Base-by-base conservation (phyloP, 768 basidiomycete genomes). In the Boletus coccyginus region DNA sequence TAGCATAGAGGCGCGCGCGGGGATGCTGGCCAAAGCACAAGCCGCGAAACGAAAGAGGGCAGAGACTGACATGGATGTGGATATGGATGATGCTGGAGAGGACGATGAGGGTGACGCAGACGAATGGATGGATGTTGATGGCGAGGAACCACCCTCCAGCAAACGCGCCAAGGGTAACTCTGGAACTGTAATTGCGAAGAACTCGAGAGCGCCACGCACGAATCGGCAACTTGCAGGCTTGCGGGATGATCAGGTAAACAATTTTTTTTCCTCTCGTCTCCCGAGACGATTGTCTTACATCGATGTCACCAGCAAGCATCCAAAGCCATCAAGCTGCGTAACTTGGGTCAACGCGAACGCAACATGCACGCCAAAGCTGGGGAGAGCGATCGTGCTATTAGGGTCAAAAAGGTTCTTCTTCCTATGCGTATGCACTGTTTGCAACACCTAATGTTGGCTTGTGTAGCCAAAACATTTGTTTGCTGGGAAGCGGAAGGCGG, bases 351-450 rank as follows among this genome's bases (percentile, higher is more conserved):
- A 70, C 81, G 96, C 62, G 82, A 82, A 52, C 88, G 93, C 57
- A 96, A 96, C 71, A 84, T 85, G 79, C 80, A 86, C 43, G 96
- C 93, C 27, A 92, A 88, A 70, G 95, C 94, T 39, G 92, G 91
- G 56, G 96, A 99, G 80, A 79, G 83, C 56, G 93, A 95, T 76
- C 85, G 91, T 61, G 81, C 81, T 12, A 93, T 93, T 75, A 81
- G 76, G 67, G 80, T 79, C 59, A 92, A 92, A 81, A 92, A 89
- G 90, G 92, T 92, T 50, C 13, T 80, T 76, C 13, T 8, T 14
- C n/a, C 19, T 13, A n/a, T 19, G 19, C n/a, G 2, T 44, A 9
- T 36, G 1, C 12, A 13, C 48, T 4, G 5, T 42, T 16, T 31
- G 11, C 27, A 19, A 40, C 12, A 12, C 1, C 55, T 69, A 24